These are phyloP conservation scores for Saxophila tyrrhenica DNA, from an alignment of 495 filamentous ascomycete genomes.

Conservation along the genomic window DNA sequence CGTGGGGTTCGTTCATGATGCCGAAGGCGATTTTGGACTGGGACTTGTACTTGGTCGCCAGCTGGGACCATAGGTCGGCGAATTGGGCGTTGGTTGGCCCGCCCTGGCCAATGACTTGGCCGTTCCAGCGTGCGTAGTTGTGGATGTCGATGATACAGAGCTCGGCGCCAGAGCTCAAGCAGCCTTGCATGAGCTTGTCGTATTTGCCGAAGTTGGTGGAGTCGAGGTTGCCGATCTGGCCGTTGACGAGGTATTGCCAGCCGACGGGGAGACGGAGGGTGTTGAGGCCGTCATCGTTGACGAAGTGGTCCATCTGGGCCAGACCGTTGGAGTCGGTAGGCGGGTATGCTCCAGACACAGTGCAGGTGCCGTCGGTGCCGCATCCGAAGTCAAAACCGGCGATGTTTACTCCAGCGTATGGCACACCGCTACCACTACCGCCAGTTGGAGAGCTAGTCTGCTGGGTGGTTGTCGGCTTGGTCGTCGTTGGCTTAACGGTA, in stretches of 20 bases:
- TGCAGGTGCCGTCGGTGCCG: constrained; percentile 36
- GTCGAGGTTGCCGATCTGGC: constrained; percentile 37
- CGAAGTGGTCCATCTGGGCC: constrained; percentile 47
- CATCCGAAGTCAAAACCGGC: constrained; percentile 43
- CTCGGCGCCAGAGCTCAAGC: constrained; percentile 41
- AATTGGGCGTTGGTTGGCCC: constrained; percentile 47
- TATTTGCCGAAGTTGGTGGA: constrained; percentile 30
- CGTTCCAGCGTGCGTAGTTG: constrained; percentile 52
- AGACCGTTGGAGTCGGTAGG: constrained; percentile 17
- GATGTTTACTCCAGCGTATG: constrained; percentile 34
- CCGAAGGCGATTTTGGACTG: constrained; percentile 45
- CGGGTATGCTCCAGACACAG: constrained; percentile 23
- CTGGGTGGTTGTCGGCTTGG: neutral
- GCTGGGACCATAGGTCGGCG: constrained; percentile 42
- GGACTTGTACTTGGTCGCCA: constrained; percentile 43
- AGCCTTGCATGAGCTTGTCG: constrained; percentile 46
- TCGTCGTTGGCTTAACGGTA: neutral
- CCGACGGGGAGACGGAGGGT: constrained; percentile 46
- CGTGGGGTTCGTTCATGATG: constrained; percentile 51
- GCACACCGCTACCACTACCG: constrained; percentile 1
- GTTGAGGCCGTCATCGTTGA: constrained; percentile 38
- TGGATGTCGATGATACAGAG: constrained; percentile 50
- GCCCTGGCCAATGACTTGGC: constrained; percentile 46
- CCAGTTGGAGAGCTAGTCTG: neutral
- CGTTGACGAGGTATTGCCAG: constrained; percentile 43